Percentiles rank a stretch among this genome's conserved stretches.
Evolutionary conservation across 2,329 filamentous ascomycete genomes (phyloP).

Genomic region (Monosporascus ibericus): DNA sequence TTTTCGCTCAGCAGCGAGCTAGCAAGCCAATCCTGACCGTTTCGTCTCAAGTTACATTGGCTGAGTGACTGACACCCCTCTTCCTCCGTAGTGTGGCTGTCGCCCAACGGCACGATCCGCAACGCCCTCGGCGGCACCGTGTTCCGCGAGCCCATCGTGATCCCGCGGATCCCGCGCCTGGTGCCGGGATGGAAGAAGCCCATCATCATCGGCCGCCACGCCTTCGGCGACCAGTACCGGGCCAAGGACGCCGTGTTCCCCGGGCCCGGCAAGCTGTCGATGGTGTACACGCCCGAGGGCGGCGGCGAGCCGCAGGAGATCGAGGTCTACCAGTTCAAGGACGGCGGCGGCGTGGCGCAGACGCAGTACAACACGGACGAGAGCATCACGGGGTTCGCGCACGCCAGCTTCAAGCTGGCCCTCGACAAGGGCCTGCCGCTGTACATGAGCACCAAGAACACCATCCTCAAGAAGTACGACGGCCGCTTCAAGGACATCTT

Average conservation of each 20-base stretch:
- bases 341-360: slow-evolving; percentile 81
- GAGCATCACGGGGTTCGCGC: slow-evolving; percentile 89
- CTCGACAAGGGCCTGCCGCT: slow-evolving; percentile 82
- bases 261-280: slow-evolving; percentile 80
- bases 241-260: slow-evolving; percentile 85
- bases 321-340: slow-evolving; percentile 85
- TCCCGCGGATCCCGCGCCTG: slow-evolving; percentile 84
- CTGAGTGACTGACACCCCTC: slow-evolving; percentile 7
- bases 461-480: slow-evolving; percentile 98
- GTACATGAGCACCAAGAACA: slow-evolving; percentile 99
- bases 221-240: slow-evolving; percentile 97
- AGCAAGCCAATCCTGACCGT: background rate
- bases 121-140: slow-evolving; percentile 83
- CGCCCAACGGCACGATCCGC: slow-evolving; percentile 85
- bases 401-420: slow-evolving; percentile 94
- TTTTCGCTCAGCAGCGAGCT: background rate
- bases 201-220: slow-evolving; percentile 98
- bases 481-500: slow-evolving; percentile 99
- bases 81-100: slow-evolving; percentile 75
- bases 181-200: slow-evolving; percentile 98
- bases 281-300: slow-evolving; percentile 87
- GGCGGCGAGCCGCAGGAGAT: slow-evolving; percentile 78
- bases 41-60: background rate
- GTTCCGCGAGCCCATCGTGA: slow-evolving; percentile 98
- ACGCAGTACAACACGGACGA: slow-evolving; percentile 98